Conservation (phyloP, 352 stramenopile genomes). For the Phytophthora sp. region DNA sequence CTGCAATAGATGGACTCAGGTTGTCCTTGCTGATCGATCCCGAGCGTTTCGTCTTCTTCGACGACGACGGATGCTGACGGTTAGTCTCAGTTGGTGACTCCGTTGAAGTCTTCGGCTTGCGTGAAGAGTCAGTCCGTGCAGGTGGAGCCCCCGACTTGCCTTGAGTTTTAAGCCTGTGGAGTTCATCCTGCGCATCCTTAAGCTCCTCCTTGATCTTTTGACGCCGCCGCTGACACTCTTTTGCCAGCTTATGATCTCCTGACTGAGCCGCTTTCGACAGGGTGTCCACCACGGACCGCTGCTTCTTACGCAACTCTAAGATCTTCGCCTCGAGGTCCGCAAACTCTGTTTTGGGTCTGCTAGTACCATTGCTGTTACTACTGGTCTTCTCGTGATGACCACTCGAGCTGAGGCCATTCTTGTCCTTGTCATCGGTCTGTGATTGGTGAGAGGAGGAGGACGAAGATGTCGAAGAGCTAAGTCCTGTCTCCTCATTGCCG, state of each 20-base stretch:
- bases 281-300: constrained; percentile 73
- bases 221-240: constrained; percentile 77
- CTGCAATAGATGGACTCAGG: constrained; percentile 23
- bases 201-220: constrained; percentile 85
- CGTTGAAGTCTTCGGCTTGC: constrained; percentile 23
- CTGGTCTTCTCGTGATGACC: constrained; percentile 36
- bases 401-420: constrained; percentile 23
- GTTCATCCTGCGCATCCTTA: constrained; percentile 66
- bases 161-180: constrained; percentile 65
- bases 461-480: constrained; percentile 48
- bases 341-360: constrained; percentile 56
- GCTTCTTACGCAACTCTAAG: constrained; percentile 78
- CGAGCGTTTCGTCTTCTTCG: constrained; percentile 41
- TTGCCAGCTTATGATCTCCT: constrained; percentile 74
- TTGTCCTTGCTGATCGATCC: constrained; percentile 44
- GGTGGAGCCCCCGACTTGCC: constrained; percentile 21
- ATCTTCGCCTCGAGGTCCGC: constrained; percentile 73
- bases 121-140: constrained; percentile 19
- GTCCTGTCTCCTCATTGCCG: constrained; percentile 38
- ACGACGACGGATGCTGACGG: constrained; percentile 24
- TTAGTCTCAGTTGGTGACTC: constrained; percentile 20
- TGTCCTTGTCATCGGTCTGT: constrained; percentile 41
- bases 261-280: constrained; percentile 74
- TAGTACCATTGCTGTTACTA: constrained; percentile 30
- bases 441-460: constrained; percentile 50